Base-by-base conservation (phyloP, 2,329 filamentous ascomycete genomes). In the Colletotrichum eremochloae region DNA sequence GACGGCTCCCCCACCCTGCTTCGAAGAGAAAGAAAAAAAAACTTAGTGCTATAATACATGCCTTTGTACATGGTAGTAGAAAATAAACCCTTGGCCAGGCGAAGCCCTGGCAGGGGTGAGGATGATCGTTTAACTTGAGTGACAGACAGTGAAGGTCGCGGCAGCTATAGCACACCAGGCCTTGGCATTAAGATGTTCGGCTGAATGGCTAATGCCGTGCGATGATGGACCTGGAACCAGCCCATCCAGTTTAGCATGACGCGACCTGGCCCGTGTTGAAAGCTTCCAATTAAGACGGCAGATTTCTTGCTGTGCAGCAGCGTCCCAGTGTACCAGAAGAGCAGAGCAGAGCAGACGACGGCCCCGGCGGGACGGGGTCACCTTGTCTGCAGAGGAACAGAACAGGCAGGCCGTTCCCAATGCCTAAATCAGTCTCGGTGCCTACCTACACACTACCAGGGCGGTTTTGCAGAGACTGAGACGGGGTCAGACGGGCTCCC, bases 161-260 rank as follows among this genome's bases (percentile, higher is more conserved):
- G 76, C 78, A 76, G 76, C 80, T 80, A 83, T 79, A 78, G 77
- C 77, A 76, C 80, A 77, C 77, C 73, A n/a, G 61, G 79, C 77
- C 78, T 80, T 80, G 78, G 80, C 74, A 78, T 81, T 81, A 81
- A 76, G 78, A 79, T 79, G 83, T 78, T 84, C 83, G 84, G 84
- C 84, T 86, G 83, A 85, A 86, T 84, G 82, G 83, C 78, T 84
- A 83, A 85, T 85, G 83, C 81, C 82, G 82, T 84, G 80, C 48
- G 33, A 81, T 79, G 78, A 78, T 77, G 76, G 77, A 75, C 76
- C 79, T 79, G 81, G 80, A 80, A 80, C 80, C 79, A 83, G 76
- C 44, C 65, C 68, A 63, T 31, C 33, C n/a, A 53, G 36, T 24
- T 38, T 78, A 75, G 76, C 76, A 77, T 78, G 79, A 78, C 75